Conservation (phyloP, 345 rosid genomes). For the Psidium friedrichsthalianum region DNA sequence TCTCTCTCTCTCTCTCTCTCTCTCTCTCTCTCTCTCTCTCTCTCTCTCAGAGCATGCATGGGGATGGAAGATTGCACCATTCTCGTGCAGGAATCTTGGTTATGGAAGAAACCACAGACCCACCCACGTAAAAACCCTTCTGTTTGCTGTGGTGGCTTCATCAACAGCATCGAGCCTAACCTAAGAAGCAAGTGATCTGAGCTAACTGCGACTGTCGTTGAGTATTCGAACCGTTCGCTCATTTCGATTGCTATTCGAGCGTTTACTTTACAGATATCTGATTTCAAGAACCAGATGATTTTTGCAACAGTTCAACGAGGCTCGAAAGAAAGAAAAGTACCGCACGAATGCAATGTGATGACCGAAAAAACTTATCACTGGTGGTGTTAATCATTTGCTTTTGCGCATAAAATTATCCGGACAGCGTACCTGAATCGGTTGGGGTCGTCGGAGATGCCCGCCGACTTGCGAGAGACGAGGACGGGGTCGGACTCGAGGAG, state of each 20-base stretch:
- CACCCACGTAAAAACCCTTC: neutral
- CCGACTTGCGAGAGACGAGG: constrained; percentile 22
- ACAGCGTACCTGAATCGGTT: constrained; percentile 42
- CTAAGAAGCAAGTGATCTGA: neutral
- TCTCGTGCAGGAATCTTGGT: neutral
- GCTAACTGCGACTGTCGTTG: neutral
- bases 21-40: too few relatives aligned
- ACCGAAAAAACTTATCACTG: neutral
- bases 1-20: too few relatives aligned
- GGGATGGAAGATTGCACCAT: neutral
- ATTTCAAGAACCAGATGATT: neutral
- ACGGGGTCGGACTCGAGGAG: constrained; percentile 42
- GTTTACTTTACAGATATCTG: neutral
- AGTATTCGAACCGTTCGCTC: neutral
- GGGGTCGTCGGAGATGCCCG: constrained; percentile 33
- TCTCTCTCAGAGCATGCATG: neutral
- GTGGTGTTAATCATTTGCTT: neutral
- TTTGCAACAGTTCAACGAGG: neutral
- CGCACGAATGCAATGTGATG: neutral
- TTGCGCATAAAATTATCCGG: neutral
- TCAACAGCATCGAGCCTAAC: neutral
- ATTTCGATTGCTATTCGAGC: neutral
- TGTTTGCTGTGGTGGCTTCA: neutral
- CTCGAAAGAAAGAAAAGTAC: neutral
- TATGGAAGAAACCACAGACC: neutral